A percentile compares a stretch with the other conserved stretches of the same genome.
phyloP scores from a whole-genome alignment of 2,329 filamentous ascomycete genomes.

The Fonsecaea monophora region DNA sequence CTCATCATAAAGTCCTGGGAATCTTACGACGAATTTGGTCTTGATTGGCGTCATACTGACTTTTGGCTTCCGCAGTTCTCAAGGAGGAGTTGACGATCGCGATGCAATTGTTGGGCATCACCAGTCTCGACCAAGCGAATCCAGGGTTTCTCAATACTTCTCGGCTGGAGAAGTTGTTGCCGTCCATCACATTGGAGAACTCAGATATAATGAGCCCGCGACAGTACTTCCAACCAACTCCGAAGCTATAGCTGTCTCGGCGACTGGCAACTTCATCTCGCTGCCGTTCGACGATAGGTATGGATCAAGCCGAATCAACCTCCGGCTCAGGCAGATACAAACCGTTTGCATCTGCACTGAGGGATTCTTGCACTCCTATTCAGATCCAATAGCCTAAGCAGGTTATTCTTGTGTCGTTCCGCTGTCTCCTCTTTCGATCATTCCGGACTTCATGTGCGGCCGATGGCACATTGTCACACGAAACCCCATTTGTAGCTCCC shows the following conservation, averaged over 20 bases:
- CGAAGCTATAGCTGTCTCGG: background rate
- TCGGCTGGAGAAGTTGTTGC: background rate
- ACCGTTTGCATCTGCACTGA: too few relatives aligned
- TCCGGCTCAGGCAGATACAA: too few relatives aligned
- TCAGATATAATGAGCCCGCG: background rate
- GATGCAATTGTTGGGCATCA: conserved; percentile 70
- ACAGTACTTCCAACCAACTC: background rate
- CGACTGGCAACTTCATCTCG: too few relatives aligned
- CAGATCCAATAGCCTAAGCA: too few relatives aligned
- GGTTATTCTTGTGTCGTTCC: too few relatives aligned
- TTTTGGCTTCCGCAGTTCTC: conserved; percentile 47
- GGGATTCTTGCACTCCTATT: too few relatives aligned
- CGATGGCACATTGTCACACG: too few relatives aligned
- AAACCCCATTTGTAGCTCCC: too few relatives aligned
- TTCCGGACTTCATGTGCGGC: too few relatives aligned
- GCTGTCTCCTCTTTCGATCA: too few relatives aligned
- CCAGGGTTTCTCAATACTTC: conserved; percentile 65
- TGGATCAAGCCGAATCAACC: too few relatives aligned
- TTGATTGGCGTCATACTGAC: background rate
- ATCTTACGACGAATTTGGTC: background rate
- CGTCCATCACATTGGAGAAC: background rate
- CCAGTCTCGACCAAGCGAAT: conserved; percentile 64
- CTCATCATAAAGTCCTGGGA: background rate
- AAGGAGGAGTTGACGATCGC: conserved; percentile 69
- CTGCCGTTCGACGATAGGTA: too few relatives aligned